Evolutionary conservation across 2,329 filamentous ascomycete species (phyloP).

Genomic region (Ascochyta viciae-villosae): DNA sequence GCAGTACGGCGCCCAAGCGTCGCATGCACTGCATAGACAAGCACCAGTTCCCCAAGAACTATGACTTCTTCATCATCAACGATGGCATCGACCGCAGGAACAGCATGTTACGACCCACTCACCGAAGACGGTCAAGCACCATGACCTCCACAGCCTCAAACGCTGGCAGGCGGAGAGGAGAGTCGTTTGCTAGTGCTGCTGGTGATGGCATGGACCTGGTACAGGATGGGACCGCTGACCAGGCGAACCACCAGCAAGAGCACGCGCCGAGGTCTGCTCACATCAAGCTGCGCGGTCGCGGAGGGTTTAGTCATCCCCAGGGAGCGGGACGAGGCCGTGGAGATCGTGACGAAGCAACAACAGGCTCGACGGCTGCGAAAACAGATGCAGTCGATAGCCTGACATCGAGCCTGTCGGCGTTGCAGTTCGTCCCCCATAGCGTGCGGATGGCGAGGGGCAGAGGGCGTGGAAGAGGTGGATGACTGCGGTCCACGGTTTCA

Average conservation of each 20-base stretch:
- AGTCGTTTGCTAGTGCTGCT: slow-evolving; percentile 27
- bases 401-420: slow-evolving; percentile 71
- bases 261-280: slow-evolving; percentile 24
- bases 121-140: slow-evolving; percentile 42
- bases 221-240: slow-evolving; percentile 22
- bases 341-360: background rate
- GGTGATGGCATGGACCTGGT: slow-evolving; percentile 36
- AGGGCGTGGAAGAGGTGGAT: slow-evolving; percentile 27
- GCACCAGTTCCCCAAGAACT: slow-evolving; percentile 79
- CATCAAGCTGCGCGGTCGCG: slow-evolving; percentile 38
- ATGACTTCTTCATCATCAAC: slow-evolving; percentile 70
- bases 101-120: slow-evolving; percentile 70
- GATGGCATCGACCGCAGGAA: slow-evolving; percentile 86
- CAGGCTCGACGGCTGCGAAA: slow-evolving; percentile 2
- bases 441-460: slow-evolving; percentile 32
- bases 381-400: slow-evolving; percentile 69
- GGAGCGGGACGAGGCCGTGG: slow-evolving; percentile 21
- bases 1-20: slow-evolving; percentile 82
- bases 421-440: slow-evolving; percentile 71
- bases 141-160: slow-evolving; percentile 22
- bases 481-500: background rate
- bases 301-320: slow-evolving; percentile 38
- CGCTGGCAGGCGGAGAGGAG: slow-evolving; percentile 24
- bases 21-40: slow-evolving; percentile 91
- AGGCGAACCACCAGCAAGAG: slow-evolving; percentile 18